Percentiles rank a stretch among this genome's conserved stretches.
Conservation (phyloP, 2,329 filamentous ascomycete genomes). For the Cryoendolithus antarcticus region DNA sequence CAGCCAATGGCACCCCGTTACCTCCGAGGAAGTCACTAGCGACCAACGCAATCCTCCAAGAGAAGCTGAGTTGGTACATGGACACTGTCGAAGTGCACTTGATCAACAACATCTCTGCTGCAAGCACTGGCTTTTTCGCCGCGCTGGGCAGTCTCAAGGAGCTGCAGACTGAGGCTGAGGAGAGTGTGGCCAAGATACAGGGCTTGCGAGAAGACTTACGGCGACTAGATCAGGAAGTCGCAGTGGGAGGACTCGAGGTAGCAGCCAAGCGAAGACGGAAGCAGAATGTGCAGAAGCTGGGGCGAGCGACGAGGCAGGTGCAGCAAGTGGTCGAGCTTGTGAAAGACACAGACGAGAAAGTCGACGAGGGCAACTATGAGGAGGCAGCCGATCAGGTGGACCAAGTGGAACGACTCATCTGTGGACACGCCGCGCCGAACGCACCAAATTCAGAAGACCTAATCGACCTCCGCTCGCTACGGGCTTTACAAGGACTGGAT, state of each 20-base stretch:
- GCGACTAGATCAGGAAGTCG: constrained; percentile 75
- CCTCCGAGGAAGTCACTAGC: constrained; percentile 68
- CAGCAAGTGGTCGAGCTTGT: constrained; percentile 65
- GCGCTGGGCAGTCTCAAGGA: constrained; percentile 83
- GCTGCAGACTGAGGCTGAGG: constrained; percentile 80
- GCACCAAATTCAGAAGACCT: constrained; percentile 19
- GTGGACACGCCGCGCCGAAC: constrained; percentile 48
- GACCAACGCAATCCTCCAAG: constrained; percentile 92
- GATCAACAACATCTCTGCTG: constrained; percentile 89
- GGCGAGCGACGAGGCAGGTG: constrained; percentile 72
- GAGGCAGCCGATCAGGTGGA: constrained; percentile 68
- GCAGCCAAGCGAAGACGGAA: constrained; percentile 69
- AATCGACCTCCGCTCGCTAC: constrained; percentile 62
- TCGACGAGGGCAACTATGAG: constrained; percentile 75
- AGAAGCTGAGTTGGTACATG: constrained; percentile 99
- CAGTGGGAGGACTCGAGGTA: constrained; percentile 70
- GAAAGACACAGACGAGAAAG: constrained; percentile 62
- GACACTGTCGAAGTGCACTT: constrained; percentile 96
- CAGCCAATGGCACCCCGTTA: constrained; percentile 41
- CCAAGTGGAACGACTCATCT: constrained; percentile 64
- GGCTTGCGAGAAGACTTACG: constrained; percentile 65
- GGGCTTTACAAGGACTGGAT: constrained; percentile 67
- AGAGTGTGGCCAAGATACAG: constrained; percentile 81
- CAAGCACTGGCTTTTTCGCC: constrained; percentile 91
- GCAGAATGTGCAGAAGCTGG: constrained; percentile 73